Percentiles rank a stretch among this genome's conserved stretches.
Evolutionary conservation across 1,139 yeast species (phyloP).

Genomic region (Debaryomycetaceae sp.): DNA sequence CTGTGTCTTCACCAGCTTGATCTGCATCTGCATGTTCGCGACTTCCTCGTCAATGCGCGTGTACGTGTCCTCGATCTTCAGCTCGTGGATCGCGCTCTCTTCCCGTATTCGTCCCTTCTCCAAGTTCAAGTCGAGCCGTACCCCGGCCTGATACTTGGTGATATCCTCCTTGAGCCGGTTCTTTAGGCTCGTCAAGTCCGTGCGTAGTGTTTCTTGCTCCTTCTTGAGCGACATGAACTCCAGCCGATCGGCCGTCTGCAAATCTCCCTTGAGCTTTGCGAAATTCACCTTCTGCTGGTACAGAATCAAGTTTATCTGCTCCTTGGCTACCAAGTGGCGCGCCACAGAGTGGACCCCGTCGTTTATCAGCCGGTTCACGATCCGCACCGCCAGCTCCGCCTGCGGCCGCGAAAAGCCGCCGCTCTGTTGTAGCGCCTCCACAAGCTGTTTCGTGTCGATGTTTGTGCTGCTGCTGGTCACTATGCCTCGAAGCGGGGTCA

Average conservation of each 20-base stretch:
- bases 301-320: slow-evolving; percentile 69
- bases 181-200: slow-evolving; percentile 78
- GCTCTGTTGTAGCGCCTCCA: slow-evolving; percentile 51
- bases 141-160: slow-evolving; percentile 83
- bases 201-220: slow-evolving; percentile 77
- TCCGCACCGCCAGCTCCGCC: slow-evolving; percentile 68
- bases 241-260: slow-evolving; percentile 77
- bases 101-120: slow-evolving; percentile 95
- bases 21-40: slow-evolving; percentile 88
- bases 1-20: slow-evolving; percentile 88
- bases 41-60: slow-evolving; percentile 93
- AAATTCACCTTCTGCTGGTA: slow-evolving; percentile 96
- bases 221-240: slow-evolving; percentile 75
- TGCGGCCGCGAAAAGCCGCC: slow-evolving; percentile 67
- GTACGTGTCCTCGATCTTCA: slow-evolving; percentile 89
- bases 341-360: slow-evolving; percentile 75
- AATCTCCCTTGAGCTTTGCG: slow-evolving; percentile 85
- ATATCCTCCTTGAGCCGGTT: slow-evolving; percentile 85
- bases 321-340: slow-evolving; percentile 69
- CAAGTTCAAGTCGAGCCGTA: slow-evolving; percentile 76
- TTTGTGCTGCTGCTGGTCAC: slow-evolving; percentile 37
- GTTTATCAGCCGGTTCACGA: slow-evolving; percentile 66
- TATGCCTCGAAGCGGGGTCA: too few relatives aligned
- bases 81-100: slow-evolving; percentile 84
- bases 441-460: slow-evolving; percentile 74